Percentiles rank a stretch among this genome's conserved stretches.
These are phyloP conservation scores for Limnomonas spitsbergensis DNA, from an alignment of 139 green algal species.

Conservation along the genomic window DNA sequence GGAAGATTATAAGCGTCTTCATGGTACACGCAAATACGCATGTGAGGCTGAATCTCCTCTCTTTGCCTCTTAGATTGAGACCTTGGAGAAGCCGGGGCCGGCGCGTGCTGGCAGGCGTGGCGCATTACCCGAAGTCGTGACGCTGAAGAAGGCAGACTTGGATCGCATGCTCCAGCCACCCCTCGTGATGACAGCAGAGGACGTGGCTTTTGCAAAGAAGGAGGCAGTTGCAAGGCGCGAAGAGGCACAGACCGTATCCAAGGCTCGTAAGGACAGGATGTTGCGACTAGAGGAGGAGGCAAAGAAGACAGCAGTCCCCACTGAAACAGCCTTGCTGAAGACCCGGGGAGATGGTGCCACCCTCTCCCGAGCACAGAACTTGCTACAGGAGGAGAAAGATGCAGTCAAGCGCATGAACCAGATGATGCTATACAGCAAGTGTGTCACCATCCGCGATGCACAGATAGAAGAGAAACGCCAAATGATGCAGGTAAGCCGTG, in stretches of 20 bases:
- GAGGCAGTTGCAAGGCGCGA: conserved; percentile 33
- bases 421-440: conserved; percentile 88
- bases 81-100: not conserved
- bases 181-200: conserved; percentile 58
- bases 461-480: conserved; percentile 82
- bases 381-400: conserved; percentile 73
- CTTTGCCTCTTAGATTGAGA: not conserved
- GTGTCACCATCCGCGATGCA: conserved; percentile 76
- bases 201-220: conserved; percentile 45
- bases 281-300: conserved; percentile 67
- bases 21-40: not conserved
- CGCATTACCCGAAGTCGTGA: conserved; percentile 6
- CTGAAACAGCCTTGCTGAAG: conserved; percentile 62
- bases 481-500: conserved; percentile 60
- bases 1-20: not conserved
- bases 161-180: conserved; percentile 60
- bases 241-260: conserved; percentile 37
- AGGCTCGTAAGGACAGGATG: conserved; percentile 72
- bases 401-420: conserved; percentile 89
- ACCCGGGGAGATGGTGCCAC: conserved; percentile 40
- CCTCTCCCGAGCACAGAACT: conserved; percentile 41
- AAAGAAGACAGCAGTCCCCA: conserved; percentile 51
- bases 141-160: conserved; percentile 39
- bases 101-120: not conserved
- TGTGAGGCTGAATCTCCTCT: no score